Evolutionary conservation across 1,284 basidiomycete species (phyloP).

Genomic region (Spongispora temasekensis): DNA sequence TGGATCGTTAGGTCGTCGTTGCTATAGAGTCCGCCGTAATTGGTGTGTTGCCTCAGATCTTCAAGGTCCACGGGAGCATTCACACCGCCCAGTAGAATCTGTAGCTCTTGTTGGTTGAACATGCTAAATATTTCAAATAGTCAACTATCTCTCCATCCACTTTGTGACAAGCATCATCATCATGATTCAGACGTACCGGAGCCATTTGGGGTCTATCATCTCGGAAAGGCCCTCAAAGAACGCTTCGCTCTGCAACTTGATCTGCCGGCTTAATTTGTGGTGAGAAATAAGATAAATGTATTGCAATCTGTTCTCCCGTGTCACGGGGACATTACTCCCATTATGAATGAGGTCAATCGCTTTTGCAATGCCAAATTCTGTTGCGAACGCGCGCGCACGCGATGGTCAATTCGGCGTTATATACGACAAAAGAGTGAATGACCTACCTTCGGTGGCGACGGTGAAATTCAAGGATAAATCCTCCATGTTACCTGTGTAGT

Average conservation of each 20-base stretch:
- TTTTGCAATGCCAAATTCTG: constrained; percentile 86
- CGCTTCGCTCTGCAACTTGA: constrained; percentile 81
- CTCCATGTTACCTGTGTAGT: constrained; percentile 86
- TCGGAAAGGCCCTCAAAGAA: constrained; percentile 87
- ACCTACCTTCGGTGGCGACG: constrained; percentile 77
- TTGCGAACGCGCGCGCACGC: too few relatives aligned
- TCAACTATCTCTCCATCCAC: constrained; percentile 4
- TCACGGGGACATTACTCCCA: constrained; percentile 86
- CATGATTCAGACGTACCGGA: constrained; percentile 53
- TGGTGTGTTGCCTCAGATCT: constrained; percentile 74
- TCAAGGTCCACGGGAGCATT: constrained; percentile 81
- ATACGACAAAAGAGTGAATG: neutral
- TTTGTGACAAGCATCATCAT: neutral
- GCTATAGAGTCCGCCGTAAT: constrained; percentile 78
- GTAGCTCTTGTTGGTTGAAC: constrained; percentile 94
- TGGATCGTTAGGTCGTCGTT: constrained; percentile 70
- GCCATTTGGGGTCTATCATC: constrained; percentile 88
- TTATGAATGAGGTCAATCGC: constrained; percentile 82
- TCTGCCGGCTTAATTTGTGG: constrained; percentile 88
- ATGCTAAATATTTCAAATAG: constrained; percentile 53
- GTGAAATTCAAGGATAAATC: constrained; percentile 95
- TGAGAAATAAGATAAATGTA: constrained; percentile 92
- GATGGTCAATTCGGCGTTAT: too few relatives aligned
- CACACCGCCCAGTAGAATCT: constrained; percentile 82
- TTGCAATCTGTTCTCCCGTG: constrained; percentile 84